These are phyloP conservation scores for Colletotrichum euphorbiae DNA, from an alignment of 2,329 filamentous ascomycete species.

Conservation along the genomic window DNA sequence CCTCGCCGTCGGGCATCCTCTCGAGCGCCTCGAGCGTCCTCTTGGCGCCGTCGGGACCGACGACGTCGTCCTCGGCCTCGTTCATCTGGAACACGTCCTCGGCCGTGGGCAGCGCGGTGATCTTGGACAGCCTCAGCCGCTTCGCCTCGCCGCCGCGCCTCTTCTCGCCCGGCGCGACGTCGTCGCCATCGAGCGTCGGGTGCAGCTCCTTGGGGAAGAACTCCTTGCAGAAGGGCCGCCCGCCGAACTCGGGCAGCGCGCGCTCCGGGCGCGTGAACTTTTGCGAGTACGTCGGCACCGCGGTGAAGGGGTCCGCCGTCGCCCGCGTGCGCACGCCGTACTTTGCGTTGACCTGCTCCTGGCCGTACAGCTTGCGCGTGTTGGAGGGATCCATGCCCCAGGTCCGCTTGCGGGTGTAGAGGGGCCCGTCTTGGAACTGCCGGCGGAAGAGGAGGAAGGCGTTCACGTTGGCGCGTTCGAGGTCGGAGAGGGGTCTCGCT, in stretches of 20 bases:
- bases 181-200: conserved; percentile 63
- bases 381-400: conserved; percentile 51
- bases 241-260: conserved; percentile 65
- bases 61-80: conserved; percentile 44
- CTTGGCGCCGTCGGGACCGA: conserved; percentile 46
- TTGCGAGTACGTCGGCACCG: conserved; percentile 69
- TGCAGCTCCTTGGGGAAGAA: conserved; percentile 69
- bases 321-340: conserved; percentile 67
- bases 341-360: conserved; percentile 68
- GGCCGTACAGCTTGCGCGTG: conserved; percentile 61
- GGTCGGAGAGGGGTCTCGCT: conserved; percentile 55
- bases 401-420: conserved; percentile 65
- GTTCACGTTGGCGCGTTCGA: conserved; percentile 61
- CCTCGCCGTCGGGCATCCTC: conserved; percentile 62
- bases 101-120: conserved; percentile 61
- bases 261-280: conserved; percentile 64
- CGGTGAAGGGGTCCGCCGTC: conserved; percentile 68
- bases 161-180: conserved; percentile 44
- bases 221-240: conserved; percentile 61
- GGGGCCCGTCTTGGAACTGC: conserved; percentile 64
- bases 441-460: conserved; percentile 67
- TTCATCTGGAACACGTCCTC: conserved; percentile 62
- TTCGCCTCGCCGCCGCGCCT: conserved; percentile 53
- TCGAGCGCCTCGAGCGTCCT: conserved; percentile 59
- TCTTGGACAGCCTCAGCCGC: conserved; percentile 59